A percentile compares a stretch with the other conserved stretches of the same genome.
Conservation (phyloP, 345 rosid species). For the Acer campestre region DNA sequence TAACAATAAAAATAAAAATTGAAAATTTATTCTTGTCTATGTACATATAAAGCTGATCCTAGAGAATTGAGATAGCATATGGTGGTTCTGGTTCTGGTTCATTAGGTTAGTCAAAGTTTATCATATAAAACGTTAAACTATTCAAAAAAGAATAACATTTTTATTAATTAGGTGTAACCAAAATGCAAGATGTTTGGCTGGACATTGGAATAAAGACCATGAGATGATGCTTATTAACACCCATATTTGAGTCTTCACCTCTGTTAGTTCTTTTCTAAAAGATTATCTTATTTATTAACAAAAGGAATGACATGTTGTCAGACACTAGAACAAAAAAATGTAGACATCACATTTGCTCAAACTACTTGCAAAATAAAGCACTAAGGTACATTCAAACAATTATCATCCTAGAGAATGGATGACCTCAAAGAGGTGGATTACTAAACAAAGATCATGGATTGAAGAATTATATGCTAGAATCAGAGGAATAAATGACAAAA, state of each 20-base stretch:
- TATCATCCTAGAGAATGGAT: not conserved
- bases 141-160: not conserved
- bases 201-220: not conserved
- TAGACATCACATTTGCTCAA: no score
- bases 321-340: not conserved
- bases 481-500: not conserved
- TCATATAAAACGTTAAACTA: not conserved
- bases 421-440: not conserved
- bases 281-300: no score
- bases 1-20: not conserved
- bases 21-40: not conserved
- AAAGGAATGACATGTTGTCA: no score
- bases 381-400: not conserved
- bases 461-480: not conserved
- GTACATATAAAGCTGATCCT: not conserved
- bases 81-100: not conserved
- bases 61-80: not conserved
- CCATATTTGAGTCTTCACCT: constrained; percentile 6
- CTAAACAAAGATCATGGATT: not conserved
- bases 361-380: no score
- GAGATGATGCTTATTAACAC: not conserved
- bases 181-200: not conserved
- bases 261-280: no score
- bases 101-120: no score
- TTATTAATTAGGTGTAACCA: not conserved